These are phyloP conservation scores for Volvariella volvacea DNA, from an alignment of 1,284 basidiomycete species.

Conservation along the genomic window DNA sequence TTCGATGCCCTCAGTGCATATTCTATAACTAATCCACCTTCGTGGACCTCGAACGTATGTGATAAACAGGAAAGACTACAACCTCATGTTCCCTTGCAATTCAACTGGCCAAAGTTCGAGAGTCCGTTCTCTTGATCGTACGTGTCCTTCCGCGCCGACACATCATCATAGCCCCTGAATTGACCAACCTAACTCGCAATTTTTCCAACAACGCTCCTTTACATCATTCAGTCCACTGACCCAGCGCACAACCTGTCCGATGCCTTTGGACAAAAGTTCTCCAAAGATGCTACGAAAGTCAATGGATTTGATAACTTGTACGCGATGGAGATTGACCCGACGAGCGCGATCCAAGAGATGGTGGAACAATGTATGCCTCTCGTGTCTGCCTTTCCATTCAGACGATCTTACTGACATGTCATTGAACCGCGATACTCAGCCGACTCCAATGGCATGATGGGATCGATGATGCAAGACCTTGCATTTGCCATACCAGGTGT, in stretches of 20 bases:
- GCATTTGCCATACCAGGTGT: slow-evolving; percentile 99
- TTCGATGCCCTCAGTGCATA: neutral
- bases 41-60: neutral
- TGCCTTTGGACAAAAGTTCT: slow-evolving; percentile 99
- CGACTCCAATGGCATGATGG: slow-evolving; percentile 94
- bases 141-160: slow-evolving; percentile 32
- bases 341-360: slow-evolving; percentile 97
- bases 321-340: slow-evolving; percentile 99
- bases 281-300: slow-evolving; percentile 98
- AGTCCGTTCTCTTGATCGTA: slow-evolving; percentile 92
- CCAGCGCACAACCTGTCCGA: slow-evolving; percentile 99
- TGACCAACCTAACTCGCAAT: neutral
- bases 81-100: slow-evolving; percentile 96
- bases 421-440: slow-evolving; percentile 37
- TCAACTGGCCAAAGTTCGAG: slow-evolving; percentile 79
- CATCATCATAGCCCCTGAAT: neutral
- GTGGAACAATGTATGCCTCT: slow-evolving; percentile 86
- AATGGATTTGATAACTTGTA: slow-evolving; percentile 96
- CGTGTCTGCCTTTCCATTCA: slow-evolving; percentile 5
- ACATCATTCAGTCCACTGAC: slow-evolving; percentile 78
- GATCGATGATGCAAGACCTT: slow-evolving; percentile 98
- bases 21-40: slow-evolving; percentile 5
- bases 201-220: neutral
- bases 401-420: neutral
- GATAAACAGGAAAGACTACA: slow-evolving; percentile 79